A percentile compares a stretch with the other conserved stretches of the same genome.
Evolutionary conservation across 208 protist species (phyloP).

Genomic region (Leishmania tropica): DNA sequence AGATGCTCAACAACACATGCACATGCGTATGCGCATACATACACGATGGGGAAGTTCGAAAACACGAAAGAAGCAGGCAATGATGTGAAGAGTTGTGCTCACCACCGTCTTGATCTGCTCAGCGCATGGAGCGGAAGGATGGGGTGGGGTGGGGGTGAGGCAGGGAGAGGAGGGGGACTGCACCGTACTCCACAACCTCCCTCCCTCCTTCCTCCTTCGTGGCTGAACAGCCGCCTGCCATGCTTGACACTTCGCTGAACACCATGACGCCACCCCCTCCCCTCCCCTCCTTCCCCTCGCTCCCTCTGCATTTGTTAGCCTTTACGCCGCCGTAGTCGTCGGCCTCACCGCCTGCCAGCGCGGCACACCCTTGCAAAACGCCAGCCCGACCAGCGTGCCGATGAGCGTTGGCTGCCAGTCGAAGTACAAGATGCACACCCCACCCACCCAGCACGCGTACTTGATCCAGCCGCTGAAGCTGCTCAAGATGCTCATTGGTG

Average conservation of each 20-base stretch:
- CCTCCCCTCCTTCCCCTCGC: too few species aligned
- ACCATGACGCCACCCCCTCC: background rate
- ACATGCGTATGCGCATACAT: background rate
- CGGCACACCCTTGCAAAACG: slow-evolving; percentile 73
- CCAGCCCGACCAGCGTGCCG: slow-evolving; percentile 68
- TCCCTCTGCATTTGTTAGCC: background rate
- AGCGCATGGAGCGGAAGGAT: background rate
- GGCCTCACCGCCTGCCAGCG: slow-evolving; percentile 48
- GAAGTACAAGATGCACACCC: slow-evolving; percentile 87
- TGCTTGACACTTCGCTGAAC: background rate
- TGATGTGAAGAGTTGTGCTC: slow-evolving; percentile 10
- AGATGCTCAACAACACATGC: background rate
- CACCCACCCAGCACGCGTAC: slow-evolving; percentile 88
- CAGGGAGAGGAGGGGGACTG: background rate
- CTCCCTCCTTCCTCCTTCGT: background rate
- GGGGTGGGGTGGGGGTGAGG: background rate
- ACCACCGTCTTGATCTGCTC: background rate
- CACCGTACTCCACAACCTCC: background rate
- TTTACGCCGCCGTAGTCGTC: slow-evolving; percentile 16
- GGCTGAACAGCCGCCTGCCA: background rate
- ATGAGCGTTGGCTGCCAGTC: slow-evolving; percentile 89
- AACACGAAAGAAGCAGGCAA: slow-evolving; percentile 16
- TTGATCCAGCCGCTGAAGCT: slow-evolving; percentile 89
- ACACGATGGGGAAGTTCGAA: background rate
- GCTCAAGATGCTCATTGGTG: slow-evolving; percentile 71